Base-by-base conservation (phyloP, 1,284 basidiomycete species). In the Puccinia horiana region DNA sequence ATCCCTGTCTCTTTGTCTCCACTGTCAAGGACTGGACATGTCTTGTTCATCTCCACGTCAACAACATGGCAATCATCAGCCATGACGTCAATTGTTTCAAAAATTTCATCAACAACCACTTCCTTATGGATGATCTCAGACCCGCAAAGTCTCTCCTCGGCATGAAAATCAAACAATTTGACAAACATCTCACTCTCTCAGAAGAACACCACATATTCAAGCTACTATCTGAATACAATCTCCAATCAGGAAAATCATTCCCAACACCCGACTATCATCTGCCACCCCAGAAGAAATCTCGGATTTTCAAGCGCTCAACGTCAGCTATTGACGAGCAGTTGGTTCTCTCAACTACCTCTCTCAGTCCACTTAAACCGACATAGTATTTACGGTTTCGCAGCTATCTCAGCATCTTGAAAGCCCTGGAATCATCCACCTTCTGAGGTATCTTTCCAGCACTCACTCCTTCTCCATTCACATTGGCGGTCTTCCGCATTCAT, bases 61-160 rank as follows among this genome's bases (percentile, higher is more conserved):
- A 52, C 12, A 23, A 52, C 49, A 12, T 52, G 49, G 49, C 23
- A 52, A 52, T 70, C 37, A 37, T 54, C 26, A 56, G 47, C 26
- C n/a, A 49, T 11, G 35, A 75, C 37, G 26, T 75, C 29, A 14
- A 2, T 6, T 6, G 73, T 2, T 75, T 75, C 26, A 75, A 52
- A 37, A 54, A 26, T 23, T 37, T 75, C 12, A 75, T 75, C 29
- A 56, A 40, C 2, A 16, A 75, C 29, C 42, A 37, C 16, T 75
- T 26, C 37, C 14, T 54, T 26, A 75, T 75, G 73, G 73, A 75
- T 9, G 73, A 75, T 44, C 20, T 70, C 11, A 37, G 67, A 37
- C 29, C 40, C 9, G 20, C 37, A 9, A 29, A 35, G 40, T 40
- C 16, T 12, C 11, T 70, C 16, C 67, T 70, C 42, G 67, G 67